Evolutionary conservation across 1,284 basidiomycete species (phyloP).

Genomic region (Fomitopsis betulina): DNA sequence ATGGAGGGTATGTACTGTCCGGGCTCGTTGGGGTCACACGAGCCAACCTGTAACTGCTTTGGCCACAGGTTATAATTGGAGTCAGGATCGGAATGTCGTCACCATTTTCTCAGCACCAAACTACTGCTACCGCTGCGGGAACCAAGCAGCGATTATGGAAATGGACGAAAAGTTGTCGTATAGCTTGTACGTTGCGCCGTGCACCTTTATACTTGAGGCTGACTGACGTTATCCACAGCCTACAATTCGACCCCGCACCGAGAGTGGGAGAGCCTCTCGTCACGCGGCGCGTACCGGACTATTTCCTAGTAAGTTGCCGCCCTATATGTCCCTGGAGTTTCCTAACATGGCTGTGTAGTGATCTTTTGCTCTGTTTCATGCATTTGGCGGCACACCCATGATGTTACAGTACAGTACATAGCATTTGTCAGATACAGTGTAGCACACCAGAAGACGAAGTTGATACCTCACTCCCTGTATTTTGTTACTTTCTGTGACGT

Average conservation of each 20-base stretch:
- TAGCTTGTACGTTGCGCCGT: conserved; percentile 67
- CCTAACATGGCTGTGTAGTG: conserved; percentile 14
- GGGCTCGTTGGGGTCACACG: conserved; percentile 6
- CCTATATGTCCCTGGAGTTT: neutral
- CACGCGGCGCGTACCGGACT: conserved; percentile 97
- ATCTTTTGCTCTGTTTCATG: conserved; percentile 16
- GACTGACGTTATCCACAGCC: conserved; percentile 46
- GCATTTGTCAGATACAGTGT: conserved; percentile 26
- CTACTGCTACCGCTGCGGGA: conserved; percentile 99
- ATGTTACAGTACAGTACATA: conserved; percentile 29
- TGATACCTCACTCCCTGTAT: conserved; percentile 17
- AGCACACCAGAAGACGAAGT: conserved; percentile 23
- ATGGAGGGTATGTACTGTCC: conserved; percentile 82
- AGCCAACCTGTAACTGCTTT: conserved; percentile 1
- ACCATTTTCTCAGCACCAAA: conserved; percentile 99
- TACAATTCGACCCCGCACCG: conserved; percentile 99
- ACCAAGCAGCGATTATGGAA: conserved; percentile 99
- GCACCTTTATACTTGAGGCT: neutral
- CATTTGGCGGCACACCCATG: conserved; percentile 10
- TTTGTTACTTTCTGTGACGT: neutral
- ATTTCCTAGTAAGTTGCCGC: conserved; percentile 70
- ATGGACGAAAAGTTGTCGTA: conserved; percentile 98
- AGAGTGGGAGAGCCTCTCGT: conserved; percentile 97
- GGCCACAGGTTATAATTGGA: conserved; percentile 83
- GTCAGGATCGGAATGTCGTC: conserved; percentile 99